phyloP scores from a whole-genome alignment of 495 filamentous ascomycete genomes.

The Bathelium albidoporum region DNA sequence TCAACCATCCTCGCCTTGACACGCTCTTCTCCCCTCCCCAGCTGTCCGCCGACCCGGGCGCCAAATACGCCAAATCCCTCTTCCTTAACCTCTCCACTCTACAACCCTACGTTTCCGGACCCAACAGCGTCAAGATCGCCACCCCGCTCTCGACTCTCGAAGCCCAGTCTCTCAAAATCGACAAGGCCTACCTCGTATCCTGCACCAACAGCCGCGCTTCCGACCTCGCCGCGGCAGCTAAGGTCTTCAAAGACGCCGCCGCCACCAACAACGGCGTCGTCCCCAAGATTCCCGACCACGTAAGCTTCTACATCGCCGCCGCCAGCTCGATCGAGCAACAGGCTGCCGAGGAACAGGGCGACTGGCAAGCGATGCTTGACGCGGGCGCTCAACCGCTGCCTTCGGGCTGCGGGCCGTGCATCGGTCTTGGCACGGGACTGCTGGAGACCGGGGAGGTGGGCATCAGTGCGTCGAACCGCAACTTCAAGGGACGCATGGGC shows the following conservation, averaged over 20 bases:
- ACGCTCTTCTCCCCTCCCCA: conserved; percentile 52
- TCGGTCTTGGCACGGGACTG: conserved; percentile 77
- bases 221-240: conserved; percentile 72
- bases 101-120: conserved; percentile 78
- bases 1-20: conserved; percentile 63
- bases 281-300: conserved; percentile 66
- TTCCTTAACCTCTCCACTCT: conserved; percentile 71
- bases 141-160: conserved; percentile 72
- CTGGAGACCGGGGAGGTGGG: conserved; percentile 79
- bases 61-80: conserved; percentile 73
- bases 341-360: conserved; percentile 67
- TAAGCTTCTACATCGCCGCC: conserved; percentile 86
- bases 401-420: conserved; percentile 80
- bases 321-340: conserved; percentile 74
- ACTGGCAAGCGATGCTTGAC: conserved; percentile 77
- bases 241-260: conserved; percentile 74
- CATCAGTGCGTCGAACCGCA: conserved; percentile 81
- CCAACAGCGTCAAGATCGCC: conserved; percentile 82
- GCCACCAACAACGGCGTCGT: conserved; percentile 41
- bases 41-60: conserved; percentile 62
- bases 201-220: conserved; percentile 84
- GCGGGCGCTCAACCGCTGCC: conserved; percentile 69
- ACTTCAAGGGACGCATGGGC: conserved; percentile 93
- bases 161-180: conserved; percentile 56
- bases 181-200: conserved; percentile 84